These are phyloP conservation scores for Wickerhamiella bombiphila DNA, from an alignment of 805 yeast genomes.

Conservation along the genomic window DNA sequence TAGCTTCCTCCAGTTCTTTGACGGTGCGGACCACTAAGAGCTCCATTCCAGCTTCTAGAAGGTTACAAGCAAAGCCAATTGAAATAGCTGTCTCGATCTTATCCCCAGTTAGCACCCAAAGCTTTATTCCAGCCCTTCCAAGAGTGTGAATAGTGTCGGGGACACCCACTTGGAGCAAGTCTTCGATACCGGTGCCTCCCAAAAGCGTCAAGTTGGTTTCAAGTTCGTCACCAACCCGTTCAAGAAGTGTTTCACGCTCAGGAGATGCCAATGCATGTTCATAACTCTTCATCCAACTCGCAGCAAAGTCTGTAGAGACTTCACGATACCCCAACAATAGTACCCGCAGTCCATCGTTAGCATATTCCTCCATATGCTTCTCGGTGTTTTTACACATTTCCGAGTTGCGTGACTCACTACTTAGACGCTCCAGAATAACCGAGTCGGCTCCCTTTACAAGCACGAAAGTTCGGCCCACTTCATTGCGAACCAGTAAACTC, in stretches of 20 bases:
- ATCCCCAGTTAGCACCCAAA: slow-evolving; percentile 78
- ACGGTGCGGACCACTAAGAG: slow-evolving; percentile 29
- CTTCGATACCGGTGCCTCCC: slow-evolving; percentile 78
- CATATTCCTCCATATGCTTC: slow-evolving; percentile 49
- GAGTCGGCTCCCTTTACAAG: slow-evolving; percentile 66
- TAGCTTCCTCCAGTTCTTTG: slow-evolving; percentile 34
- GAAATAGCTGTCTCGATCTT: slow-evolving; percentile 73
- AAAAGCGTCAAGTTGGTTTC: slow-evolving; percentile 43
- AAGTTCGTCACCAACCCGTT: slow-evolving; percentile 39
- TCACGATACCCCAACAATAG: slow-evolving; percentile 53
- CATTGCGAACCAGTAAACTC: slow-evolving; percentile 49
- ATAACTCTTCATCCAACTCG: slow-evolving; percentile 41
- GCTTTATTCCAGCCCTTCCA: slow-evolving; percentile 58
- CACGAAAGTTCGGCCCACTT: slow-evolving; percentile 31
- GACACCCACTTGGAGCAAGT: slow-evolving; percentile 62
- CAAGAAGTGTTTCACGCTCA: slow-evolving; percentile 45
- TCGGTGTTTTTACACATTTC: slow-evolving; percentile 35
- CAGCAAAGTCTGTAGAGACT: slow-evolving; percentile 32
- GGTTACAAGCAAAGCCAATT: slow-evolving; percentile 66
- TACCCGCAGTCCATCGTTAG: slow-evolving; percentile 67
- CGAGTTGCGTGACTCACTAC: slow-evolving; percentile 25
- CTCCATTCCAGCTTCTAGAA: slow-evolving; percentile 54
- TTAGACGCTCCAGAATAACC: slow-evolving; percentile 40
- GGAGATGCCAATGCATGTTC: slow-evolving; percentile 36
- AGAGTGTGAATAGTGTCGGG: slow-evolving; percentile 56